Conservation (phyloP, 768 basidiomycete genomes). For the Phaeolepiota aurea region DNA sequence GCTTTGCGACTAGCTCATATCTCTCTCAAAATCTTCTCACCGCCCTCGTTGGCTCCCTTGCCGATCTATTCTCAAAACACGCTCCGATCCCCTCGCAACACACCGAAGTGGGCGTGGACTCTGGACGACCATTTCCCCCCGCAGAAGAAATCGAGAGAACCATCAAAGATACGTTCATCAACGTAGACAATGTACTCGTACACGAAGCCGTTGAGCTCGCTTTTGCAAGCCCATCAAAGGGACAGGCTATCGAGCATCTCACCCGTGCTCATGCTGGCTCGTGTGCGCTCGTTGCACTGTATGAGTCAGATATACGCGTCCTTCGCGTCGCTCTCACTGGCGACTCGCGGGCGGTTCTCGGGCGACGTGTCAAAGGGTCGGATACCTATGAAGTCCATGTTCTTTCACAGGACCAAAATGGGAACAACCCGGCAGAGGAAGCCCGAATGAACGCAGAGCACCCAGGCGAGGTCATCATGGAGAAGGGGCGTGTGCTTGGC, state of each 20-base stretch:
- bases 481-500: constrained; percentile 28
- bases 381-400: constrained; percentile 28
- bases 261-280: constrained; percentile 27
- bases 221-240: constrained; percentile 14
- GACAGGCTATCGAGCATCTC: constrained; percentile 19
- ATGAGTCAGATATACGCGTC: constrained; percentile 26
- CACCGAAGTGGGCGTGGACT: constrained; percentile 6
- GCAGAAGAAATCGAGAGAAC: constrained; percentile 22
- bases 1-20: constrained; percentile 21
- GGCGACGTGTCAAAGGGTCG: constrained; percentile 23
- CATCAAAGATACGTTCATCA: constrained; percentile 27
- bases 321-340: constrained; percentile 37
- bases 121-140: constrained; percentile 14
- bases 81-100: constrained; percentile 6
- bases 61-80: constrained; percentile 16
- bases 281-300: constrained; percentile 36
- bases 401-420: constrained; percentile 33
- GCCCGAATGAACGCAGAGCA: constrained; percentile 27
- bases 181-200: constrained; percentile 33
- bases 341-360: constrained; percentile 41
- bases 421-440: constrained; percentile 26
- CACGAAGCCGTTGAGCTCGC: constrained; percentile 19
- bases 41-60: constrained; percentile 13
- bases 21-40: constrained; percentile 22
- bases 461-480: constrained; percentile 27